Evolutionary conservation across 2,329 filamentous ascomycete genomes (phyloP), one percentile per base, ranked within the genome.

Genomic region (Corniculantispora saksenae): DNA sequence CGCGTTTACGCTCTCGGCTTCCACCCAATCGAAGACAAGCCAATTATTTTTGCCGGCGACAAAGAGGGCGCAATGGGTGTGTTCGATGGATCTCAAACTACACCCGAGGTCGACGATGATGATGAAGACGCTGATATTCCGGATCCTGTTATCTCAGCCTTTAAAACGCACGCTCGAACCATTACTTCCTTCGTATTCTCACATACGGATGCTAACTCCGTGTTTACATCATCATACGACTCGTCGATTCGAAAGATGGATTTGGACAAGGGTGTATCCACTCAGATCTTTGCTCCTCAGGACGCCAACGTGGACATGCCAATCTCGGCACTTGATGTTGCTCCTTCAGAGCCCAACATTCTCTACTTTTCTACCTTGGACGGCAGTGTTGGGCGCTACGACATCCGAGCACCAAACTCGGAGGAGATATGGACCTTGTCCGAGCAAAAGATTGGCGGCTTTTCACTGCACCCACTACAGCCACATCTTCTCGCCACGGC

Each of bases 361-460:
- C 80, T 99, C 0, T 91, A 93, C 73, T 98, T 97, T 77, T 94
- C 94, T 0, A 97, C 94, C 0, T 81, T 99, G 0, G 85, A 91
- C 40, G 95, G 95, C 1, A 83, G 82, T 0, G 89, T 98, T 32
- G 94, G 94, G 0, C 88, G 91, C 1, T 89, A 95, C 72, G 95
- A 99, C 72, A 83, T 90, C 63, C 88, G 94, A 9, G 83, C 85
- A 0, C 79, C 82, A 0, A 76, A 83, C 0, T 78, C 79, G 8
- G 82, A 87, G 3, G 86, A 93, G 19, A 80, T 91, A 1, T 96
- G 92, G 85, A 83, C 87, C 10, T 81, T 98, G 0, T 91, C 89
- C 0, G 93, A 96, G 61, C 94, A 97, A 76, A 99, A 99, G 74
- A 97, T 99, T 62, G 95, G 95, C 21, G 95, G 95, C 0, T 98